A percentile compares a stretch with the other conserved stretches of the same genome.
These are phyloP conservation scores for Acanthochlamys bracteata DNA, from an alignment of 106 monocot genomes.

Conservation along the genomic window DNA sequence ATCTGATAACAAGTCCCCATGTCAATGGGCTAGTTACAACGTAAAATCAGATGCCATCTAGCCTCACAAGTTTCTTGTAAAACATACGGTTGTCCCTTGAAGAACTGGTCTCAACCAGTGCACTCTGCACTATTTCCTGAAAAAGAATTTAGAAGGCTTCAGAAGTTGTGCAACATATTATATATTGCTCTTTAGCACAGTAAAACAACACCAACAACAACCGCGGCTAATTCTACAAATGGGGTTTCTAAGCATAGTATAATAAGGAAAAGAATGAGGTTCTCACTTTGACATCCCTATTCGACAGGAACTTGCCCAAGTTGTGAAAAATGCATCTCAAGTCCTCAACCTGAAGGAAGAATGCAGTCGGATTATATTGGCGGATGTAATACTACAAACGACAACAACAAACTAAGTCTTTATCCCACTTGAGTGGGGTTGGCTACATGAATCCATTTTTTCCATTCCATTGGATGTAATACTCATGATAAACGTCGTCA, in stretches of 20 bases:
- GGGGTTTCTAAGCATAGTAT: not conserved
- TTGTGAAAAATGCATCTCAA: constrained; percentile 80
- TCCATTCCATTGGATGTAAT: too few species aligned
- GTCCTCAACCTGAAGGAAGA: constrained; percentile 64
- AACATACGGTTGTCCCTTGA: constrained; percentile 75
- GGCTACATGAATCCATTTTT: too few species aligned
- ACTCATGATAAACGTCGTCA: too few species aligned
- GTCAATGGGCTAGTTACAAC: not conserved
- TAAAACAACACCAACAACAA: too few species aligned
- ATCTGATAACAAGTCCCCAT: too few species aligned
- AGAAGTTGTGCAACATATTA: not conserved
- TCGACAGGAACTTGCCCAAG: constrained; percentile 73
- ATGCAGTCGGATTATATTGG: not conserved
- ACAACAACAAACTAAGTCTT: too few species aligned
- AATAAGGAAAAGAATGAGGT: too few species aligned
- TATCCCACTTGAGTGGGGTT: too few species aligned
- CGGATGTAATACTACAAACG: too few species aligned
- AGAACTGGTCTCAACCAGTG: constrained; percentile 67
- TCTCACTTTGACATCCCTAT: constrained; percentile 81
- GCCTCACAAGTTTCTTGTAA: constrained; percentile 70
- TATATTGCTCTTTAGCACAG: not conserved
- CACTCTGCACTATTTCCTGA: constrained; percentile 85
- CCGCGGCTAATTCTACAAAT: not conserved
- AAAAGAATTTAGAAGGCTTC: not conserved
- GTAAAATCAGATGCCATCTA: constrained; percentile 25